Conservation (phyloP, 1,284 basidiomycete genomes). For the Boletus mariae region DNA sequence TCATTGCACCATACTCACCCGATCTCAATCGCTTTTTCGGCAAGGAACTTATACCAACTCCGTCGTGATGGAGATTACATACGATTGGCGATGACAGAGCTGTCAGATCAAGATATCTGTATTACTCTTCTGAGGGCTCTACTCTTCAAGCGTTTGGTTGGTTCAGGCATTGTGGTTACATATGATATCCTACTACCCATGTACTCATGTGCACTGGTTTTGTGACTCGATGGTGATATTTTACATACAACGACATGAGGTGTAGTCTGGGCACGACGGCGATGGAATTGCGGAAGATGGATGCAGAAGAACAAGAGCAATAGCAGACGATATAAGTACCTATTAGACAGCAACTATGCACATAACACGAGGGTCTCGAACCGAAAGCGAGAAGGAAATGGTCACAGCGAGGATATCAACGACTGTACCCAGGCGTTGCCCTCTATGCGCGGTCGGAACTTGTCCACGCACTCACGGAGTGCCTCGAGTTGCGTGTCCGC, state of each 20-base stretch:
- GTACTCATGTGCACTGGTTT: no score
- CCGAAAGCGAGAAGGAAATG: conserved; percentile 3
- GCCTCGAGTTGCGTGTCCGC: conserved; percentile 62
- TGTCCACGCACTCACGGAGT: conserved; percentile 62
- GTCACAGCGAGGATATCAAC: conserved; percentile 49
- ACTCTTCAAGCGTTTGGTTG: conserved; percentile 3
- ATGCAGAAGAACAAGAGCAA: not conserved
- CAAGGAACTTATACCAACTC: conserved; percentile 7
- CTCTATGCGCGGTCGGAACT: conserved; percentile 67
- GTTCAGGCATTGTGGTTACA: conserved; percentile 2
- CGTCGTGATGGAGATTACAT: not conserved
- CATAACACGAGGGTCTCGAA: not conserved
- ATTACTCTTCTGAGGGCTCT: no score
- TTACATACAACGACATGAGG: no score
- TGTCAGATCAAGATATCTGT: no score
- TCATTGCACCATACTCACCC: conserved; percentile 7
- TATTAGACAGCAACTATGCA: conserved; percentile 15
- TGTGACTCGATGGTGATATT: no score
- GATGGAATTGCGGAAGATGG: no score
- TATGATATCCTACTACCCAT: not conserved
- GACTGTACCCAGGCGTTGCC: conserved; percentile 63
- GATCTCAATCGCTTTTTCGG: conserved; percentile 5
- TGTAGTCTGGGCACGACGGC: not conserved
- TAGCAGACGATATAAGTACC: conserved; percentile 4
- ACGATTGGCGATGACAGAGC: not conserved